Base-by-base conservation (phyloP, 2,329 filamentous ascomycete genomes). In the Ophiocordyceps camponoti-rufipedis region DNA sequence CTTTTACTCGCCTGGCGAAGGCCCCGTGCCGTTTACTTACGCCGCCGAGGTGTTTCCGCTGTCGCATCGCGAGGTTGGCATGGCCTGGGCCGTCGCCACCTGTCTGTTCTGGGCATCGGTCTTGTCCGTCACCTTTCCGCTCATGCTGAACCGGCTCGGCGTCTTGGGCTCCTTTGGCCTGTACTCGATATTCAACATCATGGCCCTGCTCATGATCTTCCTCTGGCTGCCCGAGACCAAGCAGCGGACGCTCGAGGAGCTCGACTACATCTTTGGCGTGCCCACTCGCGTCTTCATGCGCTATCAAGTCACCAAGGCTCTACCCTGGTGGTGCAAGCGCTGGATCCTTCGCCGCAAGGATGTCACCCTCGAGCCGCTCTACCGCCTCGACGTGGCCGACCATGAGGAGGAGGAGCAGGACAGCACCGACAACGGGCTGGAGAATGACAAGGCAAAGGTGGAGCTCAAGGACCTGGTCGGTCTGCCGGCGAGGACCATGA, bases 41-140 rank as follows among this genome's bases (percentile, higher is more conserved):
- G 73, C 70, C 5, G 78, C 80, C 40, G 80, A 84, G 57, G 76
- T 82, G 2, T 84, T 80, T 56, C 80, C 80, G 0, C 69, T 83
- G 1, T 80, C 76, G 1, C 79, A 84, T 56, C 71, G 80, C 53
- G 80, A 84, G 55, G 69, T 83, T 23, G 80, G 80, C 47, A 84
- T 85, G 80, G 72, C 71, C 0, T 82, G 72, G 60, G 74, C 78
- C 8, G 79, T 83, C 9, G 75, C 79, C 1, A 82, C 76, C 0
- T 80, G 76, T 49, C 64, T 80, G 8, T 70, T 70, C 53, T 75
- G 70, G 69, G 74, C 74, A 0, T 67, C 72, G 0, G 70, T 82
- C 0, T 61, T 79, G 42, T 70, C 72, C n/a, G 72, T 83, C 44
- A 80, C 75, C 0, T 78, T 79, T 53, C 77, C 76, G 2, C 63